Evolutionary conservation across 176 grass and related monocot species (phyloP), one percentile per base, ranked within the genome.

Genomic region (Saccharum spontaneum): DNA sequence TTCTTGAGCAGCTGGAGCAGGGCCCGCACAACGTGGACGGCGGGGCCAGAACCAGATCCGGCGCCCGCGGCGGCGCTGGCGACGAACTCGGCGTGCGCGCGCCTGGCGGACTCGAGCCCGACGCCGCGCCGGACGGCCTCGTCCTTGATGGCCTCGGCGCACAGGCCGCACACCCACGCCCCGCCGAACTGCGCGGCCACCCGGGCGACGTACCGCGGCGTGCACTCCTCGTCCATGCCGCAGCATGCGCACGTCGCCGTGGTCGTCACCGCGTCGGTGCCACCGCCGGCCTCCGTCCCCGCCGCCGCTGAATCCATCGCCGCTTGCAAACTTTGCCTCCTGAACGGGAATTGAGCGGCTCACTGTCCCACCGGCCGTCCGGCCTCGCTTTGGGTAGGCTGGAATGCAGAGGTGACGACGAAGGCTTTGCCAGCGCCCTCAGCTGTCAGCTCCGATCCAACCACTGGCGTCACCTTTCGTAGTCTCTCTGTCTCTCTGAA

Each of bases 121-220:
- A 82, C 82, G 11, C 88, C 83, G 1, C 79, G 84, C 82, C 87
- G 74, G 46, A 11, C 39, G 76, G 87, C 82, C 73, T 92, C 85
- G 28, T 94, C 93, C 72, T 92, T 86, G 75, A 94, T 86, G 23
- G 90, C 90, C 82, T 94, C 92, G 1, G 85, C 71, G 68, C 90
- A 94, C 38, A 94, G 83, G 43, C 92, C 89, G 44, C 92, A 91
- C n/a, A 91, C 89, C 92, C 89, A 94, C 38, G 83, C 83, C 17
- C 92, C 92, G 20, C 55, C 89, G 60, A 94, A 94, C 59, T 86
- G 76, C 76, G 72, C 85, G 49, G 90, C 86, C 70, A 91, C 83
- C 74, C 50, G 62, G 10, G 70, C 62, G 45, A 89, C 84, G 84
- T 94, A 94, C 34, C 88, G 71, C 55, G 46, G 67, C 12, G 92